Evolutionary conservation across 2,329 filamentous ascomycete species (phyloP), one percentile per base, ranked within the genome.

Genomic region (Aureobasidium leucospermi): DNA sequence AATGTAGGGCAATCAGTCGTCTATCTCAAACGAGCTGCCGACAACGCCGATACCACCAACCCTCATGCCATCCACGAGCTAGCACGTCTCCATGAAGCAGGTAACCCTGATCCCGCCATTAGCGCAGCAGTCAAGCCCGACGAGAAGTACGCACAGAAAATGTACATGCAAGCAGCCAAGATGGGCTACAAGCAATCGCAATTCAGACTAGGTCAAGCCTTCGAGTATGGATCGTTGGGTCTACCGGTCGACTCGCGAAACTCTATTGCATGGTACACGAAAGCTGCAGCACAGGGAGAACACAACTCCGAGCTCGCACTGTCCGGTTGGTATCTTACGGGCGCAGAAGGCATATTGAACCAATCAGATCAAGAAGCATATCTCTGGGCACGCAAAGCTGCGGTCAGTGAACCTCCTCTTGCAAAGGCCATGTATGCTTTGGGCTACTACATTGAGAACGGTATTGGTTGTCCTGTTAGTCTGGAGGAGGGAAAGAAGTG

Each of bases 391-490:
- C 81, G 93, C 23, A 97, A 96, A 74, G 93, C 94, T 1, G 94
- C 94, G 0, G 84, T 86, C 64, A 88, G 90, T 3, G 91, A 93
- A 48, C 76, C 76, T 11, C 77, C 77, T 2, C 75, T 96, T 39
- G 86, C 90, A 7, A 99, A 97, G 78, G 94, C 94, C 0, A 89
- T 97, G 76, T 97, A 96, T 75, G 94, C 93, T 0, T 96, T 99
- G 88, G 94, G 94, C 0, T 96, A 97, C 75, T 96, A 96, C 70
- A 95, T 90, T 0, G 94, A 99, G 74, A 87, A 94, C 51, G 94
- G 94, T 11, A 97, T 99, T 66, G 94, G 94, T 32, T 86, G 90
- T 64, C 80, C 87, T 15, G 85, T 88, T 8, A 95, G 93, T 71
- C 68, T 96, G 67, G 94, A 99, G 68, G 94, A 97, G 75, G 94